Base-by-base conservation (phyloP, 352 stramenopile species). In the Blastocystis sp. region DNA sequence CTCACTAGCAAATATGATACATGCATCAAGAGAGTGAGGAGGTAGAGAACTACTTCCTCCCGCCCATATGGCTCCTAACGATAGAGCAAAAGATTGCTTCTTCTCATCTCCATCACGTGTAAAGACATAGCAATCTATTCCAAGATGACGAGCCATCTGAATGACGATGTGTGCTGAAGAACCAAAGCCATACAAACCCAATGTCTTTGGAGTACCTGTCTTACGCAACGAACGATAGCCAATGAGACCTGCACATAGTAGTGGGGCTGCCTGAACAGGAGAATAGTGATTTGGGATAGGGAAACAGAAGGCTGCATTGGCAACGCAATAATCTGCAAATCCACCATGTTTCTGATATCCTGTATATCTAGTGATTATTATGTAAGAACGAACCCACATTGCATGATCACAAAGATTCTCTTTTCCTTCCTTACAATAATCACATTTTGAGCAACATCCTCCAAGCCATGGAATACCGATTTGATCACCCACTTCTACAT, bases 111-210 rank as follows among this genome's bases (percentile, higher is more conserved):
- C 52, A 37, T 86, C 61, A n/a, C 75, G 49, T 2, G 75, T 86
- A 51, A 86, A 86, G 11, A 75, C 75, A 29, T 77, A 86, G 42
- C 57, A 71, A n/a, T 77, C 7, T 16, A 86, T 86, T 54, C 61
- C 57, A 5, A 86, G 35, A 42, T 71, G n/a, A 35, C 49, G 32
- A 11, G 57, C 57, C 3, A 86, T 14, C 46, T 86, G 75, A 35
- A 75, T 86, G 21, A 86, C 39, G n/a, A 86, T 86, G 27, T 86
- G 75, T n/a, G 75, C 75, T 21, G 75, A 86, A 29, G 75, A 86
- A 24, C 75, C 75, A 42, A 86, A 86, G 12, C 75, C 75, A n/a
- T 86, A 86, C 16, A 86, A 37, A 73, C 75, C 75, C 14, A 86
- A 21, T 16, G 75, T 75, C n/a, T 86, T 86, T 3, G 75, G 57